Evolutionary conservation across 2,329 filamentous ascomycete genomes (phyloP).

Genomic region (Fusarium proliferatum): DNA sequence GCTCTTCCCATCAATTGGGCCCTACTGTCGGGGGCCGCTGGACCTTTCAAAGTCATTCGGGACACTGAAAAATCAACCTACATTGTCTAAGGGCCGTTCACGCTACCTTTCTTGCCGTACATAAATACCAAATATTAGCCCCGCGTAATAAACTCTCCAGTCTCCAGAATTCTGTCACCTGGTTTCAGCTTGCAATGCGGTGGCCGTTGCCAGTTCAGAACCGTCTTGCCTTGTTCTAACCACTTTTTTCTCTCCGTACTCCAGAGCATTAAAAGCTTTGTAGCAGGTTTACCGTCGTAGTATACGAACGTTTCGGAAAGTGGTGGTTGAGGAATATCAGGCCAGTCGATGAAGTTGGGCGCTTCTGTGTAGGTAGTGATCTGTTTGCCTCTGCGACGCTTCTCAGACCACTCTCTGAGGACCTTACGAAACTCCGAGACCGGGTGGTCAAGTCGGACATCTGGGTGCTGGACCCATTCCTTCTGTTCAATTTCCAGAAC

Average conservation of each 20-base stretch:
- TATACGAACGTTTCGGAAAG: not conserved
- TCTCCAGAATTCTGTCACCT: constrained; percentile 13
- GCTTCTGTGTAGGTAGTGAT: constrained; percentile 28
- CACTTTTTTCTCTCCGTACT: not conserved
- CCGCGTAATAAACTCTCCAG: constrained; percentile 5
- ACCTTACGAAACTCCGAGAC: constrained; percentile 44
- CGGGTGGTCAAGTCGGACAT: constrained; percentile 47
- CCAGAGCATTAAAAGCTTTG: not conserved
- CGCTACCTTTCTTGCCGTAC: no score
- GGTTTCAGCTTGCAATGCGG: constrained; percentile 4
- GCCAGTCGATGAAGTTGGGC: constrained; percentile 43
- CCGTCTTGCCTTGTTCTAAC: constrained; percentile 8
- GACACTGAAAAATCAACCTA: no score
- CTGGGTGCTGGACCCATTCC: constrained; percentile 49
- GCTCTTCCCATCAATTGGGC: not conserved
- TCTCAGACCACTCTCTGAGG: constrained; percentile 43
- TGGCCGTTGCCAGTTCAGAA: constrained; percentile 32
- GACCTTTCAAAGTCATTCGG: no score
- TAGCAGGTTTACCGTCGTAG: constrained; percentile 3
- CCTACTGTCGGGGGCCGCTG: no score
- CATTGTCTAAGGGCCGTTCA: no score
- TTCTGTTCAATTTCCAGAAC: constrained; percentile 20
- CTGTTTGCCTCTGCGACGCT: constrained; percentile 12
- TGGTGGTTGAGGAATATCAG: constrained; percentile 1
- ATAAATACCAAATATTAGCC: not conserved